Base-by-base conservation (phyloP, 2,329 filamentous ascomycete species). In the Madurella mycetomatis region DNA sequence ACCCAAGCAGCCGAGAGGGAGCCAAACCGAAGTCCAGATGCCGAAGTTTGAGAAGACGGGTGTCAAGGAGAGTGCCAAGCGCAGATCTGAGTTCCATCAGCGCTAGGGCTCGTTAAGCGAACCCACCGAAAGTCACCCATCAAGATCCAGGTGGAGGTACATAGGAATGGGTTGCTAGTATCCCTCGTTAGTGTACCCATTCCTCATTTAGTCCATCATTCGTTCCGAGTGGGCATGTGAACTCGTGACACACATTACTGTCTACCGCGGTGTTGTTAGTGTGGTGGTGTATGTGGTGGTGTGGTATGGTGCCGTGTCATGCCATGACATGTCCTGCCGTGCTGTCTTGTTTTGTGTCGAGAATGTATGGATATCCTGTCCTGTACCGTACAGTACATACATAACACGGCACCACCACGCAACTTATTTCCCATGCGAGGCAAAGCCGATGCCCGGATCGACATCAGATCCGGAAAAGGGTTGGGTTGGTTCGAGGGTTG, bases 81-180 rank as follows among this genome's bases (percentile, higher is more conserved):
- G 32, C 31, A 53, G 51, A 53, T 53, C 51, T 48, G 46, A 41
- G 45, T 30, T 53, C 50, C 37, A 19, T 45, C 42, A 25, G 25
- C 7, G 25, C 25, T 25, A 25, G 25, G 25, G 25, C 7, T 25
- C 7, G 25, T 25, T 25, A 25, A 7, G 25, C 25, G 25, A 25
- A 7, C 25, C 25, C 25, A 25, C 25, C 25, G 7, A 25, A 25
- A 25, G 7, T 25, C 25, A 25, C 25, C 7, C 3, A 25, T 25
- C 25, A 25, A 25, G 25, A 25, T 25, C 25, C 25, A n/a, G 25
- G 25, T 25, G 25, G 25, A 25, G 25, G 3, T 25, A 25, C 25
- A 25, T 25, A 25, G 25, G 25, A 7, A 25, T 25, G 25, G 25
- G n/a, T n/a, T 25, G 25, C 25, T 25, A 7, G 25, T 3, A 25